A percentile compares a stretch with the other conserved stretches of the same genome.
phyloP scores from a whole-genome alignment of 176 grass and related monocot species.

The Chloris gayana region DNA sequence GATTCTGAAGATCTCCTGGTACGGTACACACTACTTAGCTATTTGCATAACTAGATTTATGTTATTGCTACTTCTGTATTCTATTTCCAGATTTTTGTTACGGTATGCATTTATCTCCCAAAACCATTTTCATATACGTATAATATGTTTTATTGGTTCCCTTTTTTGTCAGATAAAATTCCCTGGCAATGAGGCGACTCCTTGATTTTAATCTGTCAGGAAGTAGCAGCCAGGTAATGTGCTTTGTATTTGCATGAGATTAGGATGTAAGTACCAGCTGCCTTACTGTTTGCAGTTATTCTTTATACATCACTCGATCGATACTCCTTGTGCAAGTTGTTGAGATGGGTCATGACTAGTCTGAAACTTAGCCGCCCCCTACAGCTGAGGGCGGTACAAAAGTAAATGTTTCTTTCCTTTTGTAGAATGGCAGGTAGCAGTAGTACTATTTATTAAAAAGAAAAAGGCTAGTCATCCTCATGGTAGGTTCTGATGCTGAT shows the following conservation, averaged over 20 bases:
- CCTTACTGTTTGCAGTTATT: not conserved
- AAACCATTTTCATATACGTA: not conserved
- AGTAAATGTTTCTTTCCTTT: conserved; percentile 22
- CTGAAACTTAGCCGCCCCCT: conserved; percentile 8
- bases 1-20: conserved; percentile 23
- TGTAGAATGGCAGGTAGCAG: not conserved
- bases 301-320: not conserved
- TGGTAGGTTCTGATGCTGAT: conserved; percentile 41
- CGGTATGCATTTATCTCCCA: conserved; percentile 18
- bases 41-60: not conserved
- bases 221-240: not conserved
- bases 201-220: not conserved
- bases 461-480: conserved; percentile 1
- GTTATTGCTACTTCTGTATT: not conserved
- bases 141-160: not conserved
- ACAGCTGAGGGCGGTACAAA: not conserved
- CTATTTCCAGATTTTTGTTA: not conserved
- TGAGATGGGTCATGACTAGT: not conserved
- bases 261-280: conserved; percentile 12
- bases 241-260: not conserved
- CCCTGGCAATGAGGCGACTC: not conserved
- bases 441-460: not conserved
- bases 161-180: not conserved
- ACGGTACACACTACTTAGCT: conserved; percentile 7
- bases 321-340: not conserved